Conservation (phyloP, 441 rosid genomes). For the Mallotus japonicus region DNA sequence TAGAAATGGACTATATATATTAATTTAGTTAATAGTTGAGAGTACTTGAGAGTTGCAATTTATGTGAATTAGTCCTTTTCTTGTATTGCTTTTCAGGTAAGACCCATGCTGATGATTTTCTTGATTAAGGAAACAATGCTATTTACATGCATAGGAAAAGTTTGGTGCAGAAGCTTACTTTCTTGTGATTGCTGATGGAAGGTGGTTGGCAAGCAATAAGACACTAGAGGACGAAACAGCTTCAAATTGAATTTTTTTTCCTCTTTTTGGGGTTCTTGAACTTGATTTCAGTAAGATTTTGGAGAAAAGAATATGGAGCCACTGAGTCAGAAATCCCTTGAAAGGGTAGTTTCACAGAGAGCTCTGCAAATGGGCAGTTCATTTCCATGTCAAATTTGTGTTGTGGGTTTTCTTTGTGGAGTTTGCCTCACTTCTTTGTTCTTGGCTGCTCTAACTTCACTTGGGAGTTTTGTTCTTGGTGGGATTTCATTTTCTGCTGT, state of each 20-base stretch:
- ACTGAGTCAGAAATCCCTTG: conserved; percentile 56
- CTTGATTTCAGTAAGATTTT: background rate
- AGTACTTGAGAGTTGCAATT: conserved; percentile 24
- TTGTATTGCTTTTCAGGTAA: conserved; percentile 17
- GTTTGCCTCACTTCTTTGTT: conserved; percentile 80
- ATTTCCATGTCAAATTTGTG: conserved; percentile 88
- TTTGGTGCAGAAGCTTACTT: background rate
- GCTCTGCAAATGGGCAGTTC: conserved; percentile 86
- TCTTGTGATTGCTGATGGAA: conserved; percentile 36
- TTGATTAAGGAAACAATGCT: conserved; percentile 5
- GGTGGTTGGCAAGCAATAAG: conserved; percentile 21
- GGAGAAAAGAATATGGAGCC: conserved; percentile 34
- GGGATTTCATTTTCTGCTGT: conserved; percentile 51
- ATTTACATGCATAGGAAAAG: conserved; percentile 6
- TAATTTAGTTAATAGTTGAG: conserved; percentile 24
- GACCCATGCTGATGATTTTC: conserved; percentile 13
- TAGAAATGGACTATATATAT: conserved; percentile 22
- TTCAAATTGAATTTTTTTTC: conserved; percentile 6
- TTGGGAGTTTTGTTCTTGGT: conserved; percentile 54
- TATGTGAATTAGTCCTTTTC: conserved; percentile 21
- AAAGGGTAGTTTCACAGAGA: conserved; percentile 76
- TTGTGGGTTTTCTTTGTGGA: conserved; percentile 83
- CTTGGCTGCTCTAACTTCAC: conserved; percentile 78
- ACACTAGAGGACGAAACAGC: background rate
- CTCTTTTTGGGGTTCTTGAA: background rate